Conservation (phyloP, 495 filamentous ascomycete species). For the Pyrenula aspistea region DNA sequence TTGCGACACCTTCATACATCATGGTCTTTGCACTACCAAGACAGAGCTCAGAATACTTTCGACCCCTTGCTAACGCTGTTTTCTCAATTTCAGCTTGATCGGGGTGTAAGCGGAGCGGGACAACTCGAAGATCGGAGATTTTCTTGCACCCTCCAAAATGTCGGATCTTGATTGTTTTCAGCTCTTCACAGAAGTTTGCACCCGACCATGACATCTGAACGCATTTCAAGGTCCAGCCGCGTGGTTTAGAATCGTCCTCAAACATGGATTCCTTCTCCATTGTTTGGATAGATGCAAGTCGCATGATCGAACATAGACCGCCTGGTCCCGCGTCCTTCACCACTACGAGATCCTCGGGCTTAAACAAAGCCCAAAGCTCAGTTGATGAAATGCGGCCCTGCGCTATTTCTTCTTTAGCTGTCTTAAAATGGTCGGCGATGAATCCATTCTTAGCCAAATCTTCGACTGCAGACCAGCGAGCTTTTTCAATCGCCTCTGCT, state of each 20-base stretch:
- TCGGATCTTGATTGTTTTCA: background rate
- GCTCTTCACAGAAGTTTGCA: background rate
- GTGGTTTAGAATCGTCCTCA: background rate
- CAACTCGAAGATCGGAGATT: background rate
- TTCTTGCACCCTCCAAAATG: background rate
- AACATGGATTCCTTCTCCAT: background rate
- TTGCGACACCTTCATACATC: background rate
- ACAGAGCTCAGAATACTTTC: background rate
- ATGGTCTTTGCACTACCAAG: background rate
- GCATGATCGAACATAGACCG: background rate
- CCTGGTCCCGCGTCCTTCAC: background rate
- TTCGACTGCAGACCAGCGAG: background rate
- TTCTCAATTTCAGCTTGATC: background rate
- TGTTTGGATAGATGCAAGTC: background rate
- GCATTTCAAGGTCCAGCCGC: background rate
- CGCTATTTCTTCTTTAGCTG: background rate
- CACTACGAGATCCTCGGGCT: constrained; percentile 68
- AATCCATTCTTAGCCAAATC: background rate
- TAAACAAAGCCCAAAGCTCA: constrained; percentile 73
- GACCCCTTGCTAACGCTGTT: background rate
- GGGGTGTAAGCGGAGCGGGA: background rate
- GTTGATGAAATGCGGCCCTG: background rate
- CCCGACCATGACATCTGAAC: background rate
- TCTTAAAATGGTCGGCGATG: background rate
- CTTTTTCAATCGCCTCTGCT: background rate